phyloP scores from a whole-genome alignment of 2,329 filamentous ascomycete genomes.

The Hymenoscyphus scutula region DNA sequence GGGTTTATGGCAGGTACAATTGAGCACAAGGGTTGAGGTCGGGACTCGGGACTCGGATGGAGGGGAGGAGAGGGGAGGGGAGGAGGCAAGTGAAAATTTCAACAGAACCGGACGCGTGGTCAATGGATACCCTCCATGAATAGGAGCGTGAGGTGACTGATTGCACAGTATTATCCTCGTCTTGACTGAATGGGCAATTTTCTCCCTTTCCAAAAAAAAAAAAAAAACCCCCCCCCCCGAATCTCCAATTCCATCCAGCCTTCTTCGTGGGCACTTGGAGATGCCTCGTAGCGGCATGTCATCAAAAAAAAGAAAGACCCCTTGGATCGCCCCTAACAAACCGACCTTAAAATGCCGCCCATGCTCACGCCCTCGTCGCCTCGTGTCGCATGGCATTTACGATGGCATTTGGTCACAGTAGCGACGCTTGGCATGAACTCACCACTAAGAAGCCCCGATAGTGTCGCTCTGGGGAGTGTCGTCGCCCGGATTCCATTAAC shows the following conservation, averaged over 20 bases:
- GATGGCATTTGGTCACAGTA: slow-evolving; percentile 12
- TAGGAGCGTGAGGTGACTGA: not conserved
- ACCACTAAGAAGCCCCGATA: slow-evolving; percentile 12
- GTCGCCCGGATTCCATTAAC: slow-evolving; percentile 18
- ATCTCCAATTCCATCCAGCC: too few relatives aligned
- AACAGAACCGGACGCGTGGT: slow-evolving; percentile 2
- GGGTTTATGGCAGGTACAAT: too few relatives aligned
- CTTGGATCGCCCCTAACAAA: slow-evolving; percentile 14
- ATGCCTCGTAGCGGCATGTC: not conserved
- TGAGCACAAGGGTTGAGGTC: not conserved
- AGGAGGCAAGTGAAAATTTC: not conserved
- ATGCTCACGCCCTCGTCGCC: slow-evolving; percentile 1
- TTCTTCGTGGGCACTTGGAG: too few relatives aligned
- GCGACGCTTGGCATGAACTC: slow-evolving; percentile 19
- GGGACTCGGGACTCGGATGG: slow-evolving; percentile 4
- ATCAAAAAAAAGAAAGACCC: not conserved
- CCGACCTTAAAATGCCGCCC: slow-evolving; percentile 5
- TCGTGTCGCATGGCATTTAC: slow-evolving; percentile 16
- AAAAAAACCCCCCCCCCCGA: too few relatives aligned
- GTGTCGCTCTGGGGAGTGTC: slow-evolving; percentile 12
- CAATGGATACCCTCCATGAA: not conserved
- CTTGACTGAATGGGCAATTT: not conserved
- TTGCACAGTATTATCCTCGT: not conserved
- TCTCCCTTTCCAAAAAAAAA: too few relatives aligned
- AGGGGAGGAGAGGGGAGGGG: too few relatives aligned